phyloP scores from a whole-genome alignment of 345 rosid species.

The Hirschfeldia incana region DNA sequence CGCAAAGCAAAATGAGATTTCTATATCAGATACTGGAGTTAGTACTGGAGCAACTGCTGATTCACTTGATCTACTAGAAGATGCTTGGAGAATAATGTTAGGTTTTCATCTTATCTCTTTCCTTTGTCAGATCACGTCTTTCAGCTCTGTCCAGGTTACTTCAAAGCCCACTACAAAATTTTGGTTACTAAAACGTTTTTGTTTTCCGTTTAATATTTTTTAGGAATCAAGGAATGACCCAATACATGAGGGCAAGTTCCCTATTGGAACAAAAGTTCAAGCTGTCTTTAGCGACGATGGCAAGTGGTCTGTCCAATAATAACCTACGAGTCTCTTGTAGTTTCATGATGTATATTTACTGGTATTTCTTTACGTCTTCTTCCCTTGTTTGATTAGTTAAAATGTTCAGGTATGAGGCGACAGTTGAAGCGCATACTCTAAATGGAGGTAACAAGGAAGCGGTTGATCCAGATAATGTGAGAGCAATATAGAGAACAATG shows the following conservation, averaged over 20 bases:
- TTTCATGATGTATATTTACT: conserved; percentile 15
- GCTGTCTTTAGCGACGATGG: conserved; percentile 99
- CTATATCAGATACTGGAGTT: conserved; percentile 45
- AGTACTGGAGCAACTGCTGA: conserved; percentile 29
- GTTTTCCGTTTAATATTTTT: not conserved
- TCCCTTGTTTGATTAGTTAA: conserved; percentile 62
- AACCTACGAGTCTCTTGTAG: conserved; percentile 18
- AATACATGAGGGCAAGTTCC: conserved; percentile 53
- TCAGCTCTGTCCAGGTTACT: conserved; percentile 7
- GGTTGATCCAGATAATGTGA: conserved; percentile 96
- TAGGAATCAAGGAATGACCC: conserved; percentile 51
- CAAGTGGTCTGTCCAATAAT: conserved; percentile 61
- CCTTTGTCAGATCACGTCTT: not conserved
- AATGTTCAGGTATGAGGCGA: conserved; percentile 87
- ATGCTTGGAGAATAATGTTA: conserved; percentile 44
- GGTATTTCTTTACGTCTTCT: conserved; percentile 42
- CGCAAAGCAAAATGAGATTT: conserved; percentile 70
- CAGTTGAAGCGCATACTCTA: conserved; percentile 68
- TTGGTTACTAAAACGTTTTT: not conserved
- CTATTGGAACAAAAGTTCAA: conserved; percentile 88
- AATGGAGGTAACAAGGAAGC: conserved; percentile 99
- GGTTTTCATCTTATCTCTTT: conserved; percentile 11
- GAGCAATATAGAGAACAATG: conserved; percentile 57
- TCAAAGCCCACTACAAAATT: not conserved
- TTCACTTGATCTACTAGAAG: conserved; percentile 42